These are phyloP conservation scores for Linum trigynum DNA, from an alignment of 345 rosid genomes.

Conservation along the genomic window DNA sequence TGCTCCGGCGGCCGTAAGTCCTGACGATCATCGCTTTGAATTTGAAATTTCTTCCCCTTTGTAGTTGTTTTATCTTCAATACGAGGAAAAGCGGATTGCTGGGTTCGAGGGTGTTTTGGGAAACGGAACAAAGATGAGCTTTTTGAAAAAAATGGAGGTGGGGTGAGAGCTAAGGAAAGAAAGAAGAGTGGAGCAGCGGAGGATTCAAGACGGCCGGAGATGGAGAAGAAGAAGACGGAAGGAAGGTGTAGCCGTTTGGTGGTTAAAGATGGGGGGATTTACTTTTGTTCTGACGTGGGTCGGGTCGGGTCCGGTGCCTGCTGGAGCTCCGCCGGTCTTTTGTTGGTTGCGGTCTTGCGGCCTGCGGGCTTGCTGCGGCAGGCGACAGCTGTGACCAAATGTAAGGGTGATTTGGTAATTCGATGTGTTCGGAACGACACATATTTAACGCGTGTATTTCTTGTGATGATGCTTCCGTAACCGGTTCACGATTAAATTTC, in stretches of 20 bases:
- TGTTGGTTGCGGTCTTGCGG: too few species aligned
- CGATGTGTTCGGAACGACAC: too few species aligned
- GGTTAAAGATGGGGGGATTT: background rate
- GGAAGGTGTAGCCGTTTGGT: background rate
- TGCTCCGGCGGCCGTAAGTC: constrained; percentile 83
- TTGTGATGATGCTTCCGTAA: too few species aligned
- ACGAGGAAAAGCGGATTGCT: background rate
- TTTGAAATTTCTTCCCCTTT: background rate
- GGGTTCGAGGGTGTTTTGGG: background rate
- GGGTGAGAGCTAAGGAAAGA: background rate
- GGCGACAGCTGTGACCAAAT: too few species aligned
- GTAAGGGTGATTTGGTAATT: too few species aligned
- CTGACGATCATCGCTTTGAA: constrained; percentile 60
- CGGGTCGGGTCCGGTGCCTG: background rate
- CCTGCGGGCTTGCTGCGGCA: too few species aligned
- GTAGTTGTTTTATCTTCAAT: background rate
- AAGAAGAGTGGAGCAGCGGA: background rate
- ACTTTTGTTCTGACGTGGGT: background rate
- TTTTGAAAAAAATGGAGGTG: too few species aligned
- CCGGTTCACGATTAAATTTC: too few species aligned
- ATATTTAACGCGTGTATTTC: too few species aligned
- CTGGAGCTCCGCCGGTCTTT: too few species aligned
- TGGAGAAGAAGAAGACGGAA: background rate
- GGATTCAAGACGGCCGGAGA: background rate
- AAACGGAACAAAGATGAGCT: background rate